These are phyloP conservation scores for Immersiporthe knoxdaviesiana DNA, from an alignment of 2,329 filamentous ascomycete genomes.

Conservation along the genomic window DNA sequence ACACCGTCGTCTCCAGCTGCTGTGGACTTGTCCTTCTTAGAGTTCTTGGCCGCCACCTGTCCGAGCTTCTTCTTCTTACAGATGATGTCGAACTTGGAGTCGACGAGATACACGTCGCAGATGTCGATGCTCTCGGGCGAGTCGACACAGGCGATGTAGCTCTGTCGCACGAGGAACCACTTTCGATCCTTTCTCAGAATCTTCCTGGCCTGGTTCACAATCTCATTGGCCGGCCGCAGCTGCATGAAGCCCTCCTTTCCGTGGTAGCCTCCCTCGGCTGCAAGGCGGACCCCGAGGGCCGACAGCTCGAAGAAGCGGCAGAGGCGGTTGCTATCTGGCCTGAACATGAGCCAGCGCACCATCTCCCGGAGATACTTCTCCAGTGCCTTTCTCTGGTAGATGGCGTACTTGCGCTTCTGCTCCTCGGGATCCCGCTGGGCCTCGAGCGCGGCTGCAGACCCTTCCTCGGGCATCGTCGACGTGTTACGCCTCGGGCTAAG, in stretches of 20 bases:
- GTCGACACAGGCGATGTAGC: constrained; percentile 97
- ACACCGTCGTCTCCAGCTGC: constrained; percentile 21
- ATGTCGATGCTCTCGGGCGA: constrained; percentile 99
- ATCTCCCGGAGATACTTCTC: constrained; percentile 92
- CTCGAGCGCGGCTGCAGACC: constrained; percentile 40
- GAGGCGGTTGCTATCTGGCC: constrained; percentile 90
- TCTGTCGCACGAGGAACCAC: constrained; percentile 98
- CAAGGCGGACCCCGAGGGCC: constrained; percentile 87
- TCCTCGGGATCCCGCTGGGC: constrained; percentile 60
- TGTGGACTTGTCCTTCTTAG: constrained; percentile 56
- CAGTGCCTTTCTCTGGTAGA: constrained; percentile 80
- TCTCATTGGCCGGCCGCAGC: constrained; percentile 88
- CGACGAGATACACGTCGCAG: constrained; percentile 97
- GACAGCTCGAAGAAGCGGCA: constrained; percentile 97
- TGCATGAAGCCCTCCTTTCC: constrained; percentile 95
- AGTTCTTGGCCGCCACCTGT: constrained; percentile 43
- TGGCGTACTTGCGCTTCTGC: constrained; percentile 68
- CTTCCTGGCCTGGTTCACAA: constrained; percentile 77
- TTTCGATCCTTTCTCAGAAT: constrained; percentile 86
- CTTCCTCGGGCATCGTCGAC: constrained; percentile 54
- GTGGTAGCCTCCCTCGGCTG: constrained; percentile 94
- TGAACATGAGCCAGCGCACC: constrained; percentile 96
- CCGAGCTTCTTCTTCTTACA: constrained; percentile 67
- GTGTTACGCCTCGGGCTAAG: constrained; percentile 58
- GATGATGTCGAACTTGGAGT: constrained; percentile 82